Evolutionary conservation across 2,329 filamentous ascomycete genomes (phyloP), one percentile per base, ranked within the genome.

Genomic region (Gliomastix tumulicola): DNA sequence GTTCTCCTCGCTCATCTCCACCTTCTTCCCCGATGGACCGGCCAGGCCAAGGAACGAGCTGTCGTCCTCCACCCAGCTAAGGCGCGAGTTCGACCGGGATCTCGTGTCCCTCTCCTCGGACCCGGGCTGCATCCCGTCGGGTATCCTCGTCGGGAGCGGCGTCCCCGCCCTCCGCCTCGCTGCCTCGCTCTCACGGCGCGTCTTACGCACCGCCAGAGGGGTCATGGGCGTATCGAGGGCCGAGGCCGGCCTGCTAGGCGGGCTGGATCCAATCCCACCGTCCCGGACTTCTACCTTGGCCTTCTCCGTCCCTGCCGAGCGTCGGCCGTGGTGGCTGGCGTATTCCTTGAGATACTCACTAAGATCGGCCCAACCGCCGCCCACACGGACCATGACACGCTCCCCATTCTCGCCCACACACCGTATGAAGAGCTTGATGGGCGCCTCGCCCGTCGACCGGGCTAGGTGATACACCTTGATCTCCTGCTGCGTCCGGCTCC

Each of bases 361-460:
- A 16, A 98, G 68, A 58, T 98, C 92, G 12, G 89, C 88, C 92
- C 92, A 98, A n/a, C 92, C 92, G 41, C 92, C 92, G 11, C 92
- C 92, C 11, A 98, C 90, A 23, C 92, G 84, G 7, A 98, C 92
- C 92, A 98, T 97, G 42, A 97, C 88, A 35, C 92, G 80, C 59
- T 97, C 88, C 13, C 86, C 87, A 39, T 79, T 74, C 56, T 95
- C 88, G 34, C 92, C 92, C 3, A 98, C 89, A 3, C 88, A 81
- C 13, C 92, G 84, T 36, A 98, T 89, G 51, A 94, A 94, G 6
- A 98, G 76, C 61, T 96, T 97, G 54, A 96, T 89, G 1, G 92
- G 92, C 11, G 87, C 78, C 45, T 92, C 82, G 39, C 86, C 86
- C 23, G 83, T 88, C 15, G 84, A 81, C 33, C 88, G 79, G 12